phyloP scores from a whole-genome alignment of 768 basidiomycete genomes.

The Kwoniella newhampshirensis region DNA sequence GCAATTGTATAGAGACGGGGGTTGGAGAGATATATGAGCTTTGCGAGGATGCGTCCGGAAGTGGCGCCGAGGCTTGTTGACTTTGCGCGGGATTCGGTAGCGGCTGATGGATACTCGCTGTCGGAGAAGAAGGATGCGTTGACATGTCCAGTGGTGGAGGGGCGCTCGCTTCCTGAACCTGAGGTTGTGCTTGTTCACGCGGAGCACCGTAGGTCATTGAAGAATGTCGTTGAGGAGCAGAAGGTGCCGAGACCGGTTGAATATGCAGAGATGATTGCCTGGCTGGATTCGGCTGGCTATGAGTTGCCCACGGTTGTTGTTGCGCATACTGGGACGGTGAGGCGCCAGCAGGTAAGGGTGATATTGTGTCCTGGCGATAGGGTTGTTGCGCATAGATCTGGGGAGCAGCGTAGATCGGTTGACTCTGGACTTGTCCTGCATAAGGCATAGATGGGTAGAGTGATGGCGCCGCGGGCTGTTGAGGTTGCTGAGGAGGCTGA shows the following conservation, averaged over 20 bases:
- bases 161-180: not conserved
- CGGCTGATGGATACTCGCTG: conserved; percentile 16
- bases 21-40: conserved; percentile 16
- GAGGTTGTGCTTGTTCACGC: not conserved
- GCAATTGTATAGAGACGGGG: conserved; percentile 7
- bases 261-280: conserved; percentile 27
- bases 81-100: conserved; percentile 5
- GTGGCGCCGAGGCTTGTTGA: conserved; percentile 11
- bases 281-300: conserved; percentile 14
- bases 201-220: conserved; percentile 23
- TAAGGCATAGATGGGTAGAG: conserved; percentile 44
- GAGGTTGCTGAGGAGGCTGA: conserved; percentile 23
- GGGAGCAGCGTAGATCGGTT: conserved; percentile 28
- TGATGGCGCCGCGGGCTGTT: conserved; percentile 18
- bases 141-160: conserved; percentile 14
- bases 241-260: conserved; percentile 18
- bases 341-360: not conserved
- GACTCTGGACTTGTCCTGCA: conserved; percentile 31
- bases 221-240: conserved; percentile 16
- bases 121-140: conserved; percentile 15
- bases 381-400: conserved; percentile 34
- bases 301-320: conserved; percentile 19
- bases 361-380: conserved; percentile 11
- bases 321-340: conserved; percentile 2
- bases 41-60: conserved; percentile 9